Evolutionary conservation across 805 yeast species (phyloP), one percentile per base, ranked within the genome.

Genomic region (Isabelozyma pseudorhagii): DNA sequence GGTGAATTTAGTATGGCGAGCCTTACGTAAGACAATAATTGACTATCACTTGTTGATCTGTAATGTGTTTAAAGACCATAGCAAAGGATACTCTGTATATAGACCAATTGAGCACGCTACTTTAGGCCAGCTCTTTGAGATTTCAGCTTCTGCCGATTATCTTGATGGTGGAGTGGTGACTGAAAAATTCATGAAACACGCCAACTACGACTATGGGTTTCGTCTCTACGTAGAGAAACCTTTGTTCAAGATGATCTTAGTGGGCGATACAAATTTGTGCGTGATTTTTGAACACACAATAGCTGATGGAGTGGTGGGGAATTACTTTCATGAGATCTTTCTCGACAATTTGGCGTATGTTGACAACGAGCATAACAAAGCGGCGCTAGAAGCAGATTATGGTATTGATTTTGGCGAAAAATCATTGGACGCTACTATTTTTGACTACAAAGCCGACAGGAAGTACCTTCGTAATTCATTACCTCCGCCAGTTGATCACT

Each of bases 261-360:
- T 60, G 2, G 70, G 66, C 0, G 46, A 53, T 2, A 49, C 49
- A 21, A 53, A 61, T 29, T 46, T 72, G 18, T 59, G 64, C 4
- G 67, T 48, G 3, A 58, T 60, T 0, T 63, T 68, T 21, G 78
- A 72, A 46, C 78, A 72, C 52, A 64, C 75, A 5, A 59, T 70
- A 11, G 65, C 65, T n/a, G 77, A 72, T 51, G 77, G 77, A 1
- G 55, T 71, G 6, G 72, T 63, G 8, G 75, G 67, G 0, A 57
- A 55, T 29, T 55, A 56, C 43, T 66, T 72, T 54, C 75, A 71
- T 46, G 72, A 72, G 51, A 57, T 63, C 4, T 60, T 71, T 18
- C 52, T 71, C 38, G 62, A 65, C 14, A 63, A 61, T 42, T 50
- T 69, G 46, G 62, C 62, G 3, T 56, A 25, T 36, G 56, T 60